Conservation (phyloP, 768 basidiomycete species). For the Suillus discolor region DNA sequence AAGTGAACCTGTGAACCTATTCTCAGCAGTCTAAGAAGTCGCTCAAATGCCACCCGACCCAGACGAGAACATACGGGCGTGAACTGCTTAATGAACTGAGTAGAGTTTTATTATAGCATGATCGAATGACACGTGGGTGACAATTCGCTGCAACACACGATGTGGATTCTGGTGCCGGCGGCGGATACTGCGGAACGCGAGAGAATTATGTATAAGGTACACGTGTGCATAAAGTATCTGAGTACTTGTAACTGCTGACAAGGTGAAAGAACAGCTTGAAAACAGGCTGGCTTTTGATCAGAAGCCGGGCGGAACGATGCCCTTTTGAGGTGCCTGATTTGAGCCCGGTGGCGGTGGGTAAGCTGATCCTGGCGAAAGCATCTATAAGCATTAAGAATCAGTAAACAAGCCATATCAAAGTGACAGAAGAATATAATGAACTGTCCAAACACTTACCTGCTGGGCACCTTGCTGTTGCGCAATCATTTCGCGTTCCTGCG, state of each 20-base stretch:
- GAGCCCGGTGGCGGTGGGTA: conserved; percentile 53
- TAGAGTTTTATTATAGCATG: conserved; percentile 30
- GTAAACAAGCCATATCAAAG: conserved; percentile 10
- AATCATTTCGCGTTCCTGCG: conserved; percentile 92
- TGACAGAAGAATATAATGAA: conserved; percentile 7
- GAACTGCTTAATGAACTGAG: conserved; percentile 14
- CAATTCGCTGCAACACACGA: conserved; percentile 15
- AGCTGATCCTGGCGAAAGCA: conserved; percentile 65
- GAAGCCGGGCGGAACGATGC: conserved; percentile 85
- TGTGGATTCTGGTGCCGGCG: conserved; percentile 9
- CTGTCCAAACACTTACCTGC: conserved; percentile 56
- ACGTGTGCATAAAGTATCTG: conserved; percentile 14
- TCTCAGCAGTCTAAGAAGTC: conserved; percentile 25
- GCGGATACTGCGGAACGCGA: conserved; percentile 19
- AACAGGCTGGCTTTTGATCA: conserved; percentile 35
- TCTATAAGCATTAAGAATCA: conserved; percentile 44
- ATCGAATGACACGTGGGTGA: conserved; percentile 26
- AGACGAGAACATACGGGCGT: conserved; percentile 20
- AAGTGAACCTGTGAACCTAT: conserved; percentile 13
- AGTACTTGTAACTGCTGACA: conserved; percentile 10
- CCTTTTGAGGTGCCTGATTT: conserved; percentile 42
- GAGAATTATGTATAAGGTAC: conserved; percentile 18
- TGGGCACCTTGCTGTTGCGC: conserved; percentile 93
- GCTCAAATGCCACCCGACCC: conserved; percentile 28
- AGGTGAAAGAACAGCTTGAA: conserved; percentile 5